Base-by-base conservation (phyloP, 2,329 filamentous ascomycete species). In the Pyricularia pennisetigena region DNA sequence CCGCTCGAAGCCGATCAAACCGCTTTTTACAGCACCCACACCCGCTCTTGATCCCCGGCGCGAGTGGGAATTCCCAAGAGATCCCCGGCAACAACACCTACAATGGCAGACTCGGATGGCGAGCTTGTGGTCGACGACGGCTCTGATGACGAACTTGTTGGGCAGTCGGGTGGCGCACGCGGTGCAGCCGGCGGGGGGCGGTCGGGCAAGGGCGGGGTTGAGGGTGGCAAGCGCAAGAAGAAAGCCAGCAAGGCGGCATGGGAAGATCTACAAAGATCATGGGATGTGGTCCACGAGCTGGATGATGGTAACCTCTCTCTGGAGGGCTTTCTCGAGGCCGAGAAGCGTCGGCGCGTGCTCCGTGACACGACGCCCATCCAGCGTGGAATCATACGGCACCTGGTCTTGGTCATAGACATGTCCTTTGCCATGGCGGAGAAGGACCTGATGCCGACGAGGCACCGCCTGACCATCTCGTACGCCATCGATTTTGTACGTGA, bases 361-460 rank as follows among this genome's bases (percentile, higher is more conserved):
- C 91, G 93, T 78, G 95, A 99, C 77, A 98, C 95, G 30, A 98
- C 94, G 65, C 95, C 95, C 14, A 83, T 99, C 68, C 95, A 99
- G 79, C 88, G 95, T 73, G 95, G 95, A 70, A 99, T 99, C 74
- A 99, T 99, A 78, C 90, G 95, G n/a, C 94, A 99, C 79, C 81
- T 98, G 66, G 88, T 98, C 68, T 83, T 99, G 26, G 89, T 98
- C 57, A 81, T 99, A 41, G 95, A 99, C 78, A 90, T 98, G 79
- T 97, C 92, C 26, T 90, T 92, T 71, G 92, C 94, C 66, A 99
- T 99, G 95, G 80, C 88, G 5, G 94, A 98, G 78, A 98, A 98
- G 79, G 95, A 99, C 76, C 84, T 98, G 72, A 87, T 95, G 29
- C 95, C 95, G 6, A 97, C 89, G 62, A 87, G 94, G 70, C 94